Evolutionary conservation across 176 grass and related monocot genomes (phyloP).

Genomic region (Lolium perenne): DNA sequence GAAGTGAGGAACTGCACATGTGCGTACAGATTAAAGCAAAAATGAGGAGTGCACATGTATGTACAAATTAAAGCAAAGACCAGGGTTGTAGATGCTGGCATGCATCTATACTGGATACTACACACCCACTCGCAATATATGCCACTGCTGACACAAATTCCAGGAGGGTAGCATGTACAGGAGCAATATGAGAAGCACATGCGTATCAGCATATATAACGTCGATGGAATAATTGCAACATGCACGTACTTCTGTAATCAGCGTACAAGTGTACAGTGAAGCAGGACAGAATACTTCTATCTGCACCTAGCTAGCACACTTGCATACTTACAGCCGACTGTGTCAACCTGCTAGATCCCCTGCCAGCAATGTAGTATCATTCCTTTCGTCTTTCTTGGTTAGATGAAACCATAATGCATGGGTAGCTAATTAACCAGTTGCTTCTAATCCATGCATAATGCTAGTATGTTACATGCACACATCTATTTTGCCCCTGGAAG

Average conservation of each 20-base stretch:
- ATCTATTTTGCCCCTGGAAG: not conserved
- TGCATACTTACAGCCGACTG: not conserved
- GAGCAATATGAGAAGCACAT: conserved; percentile 18
- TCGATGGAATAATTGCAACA: conserved; percentile 38
- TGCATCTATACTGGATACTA: conserved; percentile 4
- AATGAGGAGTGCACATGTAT: not conserved
- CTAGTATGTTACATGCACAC: not conserved
- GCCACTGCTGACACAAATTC: conserved; percentile 44
- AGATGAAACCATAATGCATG: conserved; percentile 28
- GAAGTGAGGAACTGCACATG: not conserved
- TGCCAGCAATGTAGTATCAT: conserved; percentile 23
- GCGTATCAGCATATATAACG: conserved; percentile 18
- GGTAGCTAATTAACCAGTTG: not conserved
- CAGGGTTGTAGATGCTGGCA: conserved; percentile 12
- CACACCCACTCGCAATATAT: conserved; percentile 46
- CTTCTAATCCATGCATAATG: not conserved
- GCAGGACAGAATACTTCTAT: not conserved
- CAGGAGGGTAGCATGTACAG: conserved; percentile 24
- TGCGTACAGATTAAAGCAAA: not conserved
- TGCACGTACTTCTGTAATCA: conserved; percentile 4
- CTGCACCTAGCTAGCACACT: conserved; percentile 3
- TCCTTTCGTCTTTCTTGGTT: conserved; percentile 41
- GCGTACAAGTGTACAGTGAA: conserved; percentile 8
- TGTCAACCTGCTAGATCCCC: not conserved
- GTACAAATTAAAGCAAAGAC: conserved; percentile 11